Base-by-base conservation (phyloP, 2,329 filamentous ascomycete species). In the Aspergillus calidoustus region DNA sequence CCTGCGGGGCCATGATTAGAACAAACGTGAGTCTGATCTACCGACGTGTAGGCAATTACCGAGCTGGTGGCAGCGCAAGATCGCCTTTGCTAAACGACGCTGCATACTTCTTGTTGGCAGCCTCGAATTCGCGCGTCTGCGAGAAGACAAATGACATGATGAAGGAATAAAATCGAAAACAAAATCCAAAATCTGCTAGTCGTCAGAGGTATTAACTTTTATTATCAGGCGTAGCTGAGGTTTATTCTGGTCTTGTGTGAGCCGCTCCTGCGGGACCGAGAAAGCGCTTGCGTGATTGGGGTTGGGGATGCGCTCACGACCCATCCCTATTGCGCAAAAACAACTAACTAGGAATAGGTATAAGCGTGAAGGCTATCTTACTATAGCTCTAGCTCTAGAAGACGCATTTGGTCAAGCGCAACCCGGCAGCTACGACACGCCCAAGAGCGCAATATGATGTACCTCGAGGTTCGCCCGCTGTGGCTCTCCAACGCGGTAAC, bases 41-140 rank as follows among this genome's bases (percentile, higher is more conserved):
- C 19, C 19, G 19, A 19, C 19, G 19, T 19, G 19, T 19, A 19
- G 19, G 19, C 19, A 19, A 19, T 19, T 82, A 89, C 87, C 76
- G 65, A 9, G 86, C 86, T 0, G 91, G 91, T 0, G 90, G 89
- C 1, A 92, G 82, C 0, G 86, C 82, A 4, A 93, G 82, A 64
- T 87, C 66, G 17, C 88, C 89, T 64, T 91, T 81, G n/a, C 81
- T 86, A 75, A 93, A 93, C 3, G 73, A 77, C 2, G 80, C 76
- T 4, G 81, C 83, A 69, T 89, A 88, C 34, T 81, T 76, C 34
- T 80, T 81, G 72, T 91, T 91, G 52, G 83, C 83, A 51, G 81
- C 73, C 57, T 84, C 79, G 23, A 89, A 74, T 61, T 87, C 86
- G 64, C 84, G 74, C 68, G 71, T 41, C 11, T 41, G 34, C 9